Conservation (phyloP, 2,329 filamentous ascomycete species). For the Mycogone perniciosa region DNA sequence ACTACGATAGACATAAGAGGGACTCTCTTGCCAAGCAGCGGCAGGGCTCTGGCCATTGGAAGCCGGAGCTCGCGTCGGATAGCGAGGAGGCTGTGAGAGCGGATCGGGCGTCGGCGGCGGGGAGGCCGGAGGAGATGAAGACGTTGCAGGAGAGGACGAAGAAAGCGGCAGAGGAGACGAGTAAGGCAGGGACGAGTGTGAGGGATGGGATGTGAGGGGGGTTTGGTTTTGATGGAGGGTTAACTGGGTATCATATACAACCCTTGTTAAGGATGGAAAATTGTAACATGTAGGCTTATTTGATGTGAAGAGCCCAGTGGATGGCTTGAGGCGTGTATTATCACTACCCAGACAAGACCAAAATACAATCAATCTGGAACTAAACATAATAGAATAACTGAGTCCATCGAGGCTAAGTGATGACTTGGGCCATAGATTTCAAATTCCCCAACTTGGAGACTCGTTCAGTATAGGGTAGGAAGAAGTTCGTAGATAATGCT, state of each 20-base stretch:
- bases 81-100: slow-evolving; percentile 73
- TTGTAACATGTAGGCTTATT: neutral
- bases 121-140: slow-evolving; percentile 34
- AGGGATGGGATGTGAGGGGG: slow-evolving; percentile 18
- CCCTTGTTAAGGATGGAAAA: neutral
- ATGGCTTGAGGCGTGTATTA: too few species aligned
- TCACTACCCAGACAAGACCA: too few species aligned
- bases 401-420: too few species aligned
- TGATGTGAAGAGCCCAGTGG: neutral
- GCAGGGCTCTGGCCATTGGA: slow-evolving; percentile 67
- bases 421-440: too few species aligned
- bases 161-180: slow-evolving; percentile 39
- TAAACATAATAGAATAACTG: too few species aligned
- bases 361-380: too few species aligned
- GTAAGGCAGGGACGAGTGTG: slow-evolving; percentile 44
- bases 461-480: too few species aligned
- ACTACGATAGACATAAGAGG: slow-evolving; percentile 53
- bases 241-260: neutral
- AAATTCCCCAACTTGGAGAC: too few species aligned
- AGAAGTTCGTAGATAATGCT: neutral
- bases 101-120: slow-evolving; percentile 39
- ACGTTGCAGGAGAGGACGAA: slow-evolving; percentile 55
- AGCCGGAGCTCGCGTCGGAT: slow-evolving; percentile 68
- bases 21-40: slow-evolving; percentile 61
- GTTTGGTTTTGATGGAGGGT: neutral